These are phyloP conservation scores for Isatis tinctoria DNA, from an alignment of 345 rosid genomes.

Conservation along the genomic window DNA sequence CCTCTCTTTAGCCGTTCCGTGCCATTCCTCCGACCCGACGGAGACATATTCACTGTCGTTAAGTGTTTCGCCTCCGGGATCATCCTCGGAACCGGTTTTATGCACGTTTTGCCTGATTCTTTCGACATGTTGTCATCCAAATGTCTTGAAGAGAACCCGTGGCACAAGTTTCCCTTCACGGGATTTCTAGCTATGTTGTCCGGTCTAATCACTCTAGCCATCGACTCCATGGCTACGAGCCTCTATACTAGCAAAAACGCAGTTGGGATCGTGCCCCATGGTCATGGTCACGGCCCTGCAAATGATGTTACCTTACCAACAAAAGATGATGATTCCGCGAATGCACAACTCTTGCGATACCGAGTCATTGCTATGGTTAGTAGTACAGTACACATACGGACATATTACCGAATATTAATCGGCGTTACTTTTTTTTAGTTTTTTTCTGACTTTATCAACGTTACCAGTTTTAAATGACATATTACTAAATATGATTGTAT, in stretches of 20 bases:
- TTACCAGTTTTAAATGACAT: neutral
- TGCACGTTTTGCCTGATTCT: constrained; percentile 89
- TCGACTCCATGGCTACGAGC: constrained; percentile 67
- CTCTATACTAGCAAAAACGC: constrained; percentile 36
- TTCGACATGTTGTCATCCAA: constrained; percentile 58
- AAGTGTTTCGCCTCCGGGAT: constrained; percentile 75
- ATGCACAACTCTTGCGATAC: constrained; percentile 45
- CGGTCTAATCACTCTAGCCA: constrained; percentile 50
- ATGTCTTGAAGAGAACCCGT: constrained; percentile 63
- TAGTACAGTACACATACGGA: neutral
- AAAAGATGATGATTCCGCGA: constrained; percentile 15
- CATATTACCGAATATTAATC: neutral
- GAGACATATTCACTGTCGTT: constrained; percentile 47
- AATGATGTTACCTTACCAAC: constrained; percentile 16
- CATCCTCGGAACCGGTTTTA: constrained; percentile 78
- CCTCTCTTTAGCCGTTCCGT: constrained; percentile 56
- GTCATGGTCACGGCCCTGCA: constrained; percentile 29
- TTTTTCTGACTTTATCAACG: neutral
- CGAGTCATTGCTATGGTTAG: constrained; percentile 71
- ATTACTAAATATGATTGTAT: neutral
- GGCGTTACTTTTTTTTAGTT: neutral
- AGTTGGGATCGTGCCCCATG: constrained; percentile 23
- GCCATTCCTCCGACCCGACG: constrained; percentile 59
- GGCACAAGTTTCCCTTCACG: constrained; percentile 82
- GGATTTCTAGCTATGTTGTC: constrained; percentile 84